phyloP scores from a whole-genome alignment of 1,284 basidiomycete species.

The Austroboletus novae-zelandiae region DNA sequence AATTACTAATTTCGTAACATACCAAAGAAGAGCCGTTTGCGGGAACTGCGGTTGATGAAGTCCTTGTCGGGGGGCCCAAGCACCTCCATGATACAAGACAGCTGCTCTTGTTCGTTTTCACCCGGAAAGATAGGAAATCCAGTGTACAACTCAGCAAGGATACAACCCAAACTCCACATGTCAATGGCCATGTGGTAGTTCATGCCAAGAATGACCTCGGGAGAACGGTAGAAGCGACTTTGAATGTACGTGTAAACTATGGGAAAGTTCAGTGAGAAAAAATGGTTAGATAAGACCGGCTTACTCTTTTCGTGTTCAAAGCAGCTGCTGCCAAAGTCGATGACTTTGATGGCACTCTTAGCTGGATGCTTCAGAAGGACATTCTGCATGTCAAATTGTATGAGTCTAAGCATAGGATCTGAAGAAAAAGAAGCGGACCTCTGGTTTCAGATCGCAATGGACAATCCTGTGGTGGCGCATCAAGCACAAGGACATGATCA shows the following conservation, averaged over 20 bases:
- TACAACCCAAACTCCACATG: constrained; percentile 98
- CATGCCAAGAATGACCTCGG: constrained; percentile 91
- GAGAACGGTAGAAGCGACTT: constrained; percentile 96
- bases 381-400: constrained; percentile 57
- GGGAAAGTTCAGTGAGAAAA: constrained; percentile 15
- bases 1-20: constrained; percentile 26
- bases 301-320: constrained; percentile 98
- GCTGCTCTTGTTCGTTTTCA: constrained; percentile 98
- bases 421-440: constrained; percentile 53
- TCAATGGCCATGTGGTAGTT: constrained; percentile 96
- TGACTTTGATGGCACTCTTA: constrained; percentile 97
- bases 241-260: constrained; percentile 97
- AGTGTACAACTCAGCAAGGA: constrained; percentile 97
- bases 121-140: constrained; percentile 99
- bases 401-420: neutral
- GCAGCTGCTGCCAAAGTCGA: constrained; percentile 99
- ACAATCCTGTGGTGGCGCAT: constrained; percentile 98
- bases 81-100: constrained; percentile 99
- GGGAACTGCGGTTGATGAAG: constrained; percentile 89
- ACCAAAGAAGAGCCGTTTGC: constrained; percentile 97
- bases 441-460: constrained; percentile 99
- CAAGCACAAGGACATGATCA: constrained; percentile 86
- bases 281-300: constrained; percentile 26
- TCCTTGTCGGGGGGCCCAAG: constrained; percentile 95
- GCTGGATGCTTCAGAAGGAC: constrained; percentile 92